Percentiles rank a stretch among this genome's conserved stretches.
Conservation (phyloP, 345 rosid genomes). For the Hypericum androsaemum region DNA sequence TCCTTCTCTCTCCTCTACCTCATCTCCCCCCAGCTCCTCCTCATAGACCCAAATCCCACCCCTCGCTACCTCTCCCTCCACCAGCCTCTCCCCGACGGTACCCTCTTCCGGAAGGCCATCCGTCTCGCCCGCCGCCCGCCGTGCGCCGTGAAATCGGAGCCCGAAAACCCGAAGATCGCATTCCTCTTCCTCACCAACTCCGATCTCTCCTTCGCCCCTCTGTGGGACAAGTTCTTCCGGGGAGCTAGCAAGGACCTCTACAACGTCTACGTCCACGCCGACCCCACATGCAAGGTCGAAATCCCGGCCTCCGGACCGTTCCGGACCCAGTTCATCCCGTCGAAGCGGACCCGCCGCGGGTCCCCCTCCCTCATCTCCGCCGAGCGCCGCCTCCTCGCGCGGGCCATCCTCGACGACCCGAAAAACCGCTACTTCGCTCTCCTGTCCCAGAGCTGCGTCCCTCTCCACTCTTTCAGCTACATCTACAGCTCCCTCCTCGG, state of each 20-base stretch:
- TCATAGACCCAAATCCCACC: slow-evolving; percentile 5
- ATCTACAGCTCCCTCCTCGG: slow-evolving; percentile 53
- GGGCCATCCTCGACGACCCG: slow-evolving; percentile 70
- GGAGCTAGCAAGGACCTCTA: slow-evolving; percentile 33
- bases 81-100: slow-evolving; percentile 49
- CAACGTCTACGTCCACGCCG: slow-evolving; percentile 80
- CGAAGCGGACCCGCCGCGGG: slow-evolving; percentile 52
- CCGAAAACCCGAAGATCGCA: slow-evolving; percentile 51
- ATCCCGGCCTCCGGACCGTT: slow-evolving; percentile 22
- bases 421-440: slow-evolving; percentile 72
- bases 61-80: slow-evolving; percentile 17
- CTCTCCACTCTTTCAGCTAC: slow-evolving; percentile 68
- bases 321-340: slow-evolving; percentile 41
- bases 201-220: slow-evolving; percentile 59
- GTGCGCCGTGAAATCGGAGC: not conserved
- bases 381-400: slow-evolving; percentile 60
- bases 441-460: slow-evolving; percentile 68
- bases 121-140: slow-evolving; percentile 5
- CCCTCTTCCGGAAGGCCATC: slow-evolving; percentile 56
- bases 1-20: slow-evolving; percentile 41
- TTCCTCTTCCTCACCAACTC: slow-evolving; percentile 91
- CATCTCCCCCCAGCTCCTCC: slow-evolving; percentile 32
- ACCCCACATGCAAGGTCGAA: slow-evolving; percentile 27
- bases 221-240: slow-evolving; percentile 67
- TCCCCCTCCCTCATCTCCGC: slow-evolving; percentile 71